Base-by-base conservation (phyloP, 2,329 filamentous ascomycete species). In the Echinosphaeria canescens region DNA sequence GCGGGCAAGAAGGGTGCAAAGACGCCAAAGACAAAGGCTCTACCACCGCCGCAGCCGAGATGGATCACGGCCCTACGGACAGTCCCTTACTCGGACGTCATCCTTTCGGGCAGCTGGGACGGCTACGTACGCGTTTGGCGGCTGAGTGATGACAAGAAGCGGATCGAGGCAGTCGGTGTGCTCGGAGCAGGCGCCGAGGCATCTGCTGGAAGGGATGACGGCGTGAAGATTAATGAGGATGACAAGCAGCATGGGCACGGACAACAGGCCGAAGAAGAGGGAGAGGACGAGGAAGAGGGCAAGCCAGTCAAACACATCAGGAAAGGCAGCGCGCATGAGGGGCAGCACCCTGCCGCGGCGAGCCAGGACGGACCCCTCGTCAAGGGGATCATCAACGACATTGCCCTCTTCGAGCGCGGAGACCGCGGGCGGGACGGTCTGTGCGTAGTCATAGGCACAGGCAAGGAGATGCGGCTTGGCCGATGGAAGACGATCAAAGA, bases 41-140 rank as follows among this genome's bases (percentile, higher is more conserved):
- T n/a, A n/a, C 57, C 74, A 23, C 52, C 62, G 13, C 66, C 73
- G 2, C 64, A 73, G 36, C 79, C 88, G 4, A 63, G 85, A 42
- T 90, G 78, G 62, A 88, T 98, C 46, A 98, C 88, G 2, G 84
- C 85, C 5, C 56, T 98, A 23, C 61, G 72, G 26, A 75, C 80
- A 1, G 62, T 98, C 26, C 85, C 88, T 0, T 93, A 84, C 46
- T 85, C 81, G 5, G 82, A 98, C 41, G 56, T 92, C 27, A 68
- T 98, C 30, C 57, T 98, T 27, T 90, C 73, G 36, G 88, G 85
- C 17, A 92, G 81, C 48, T 98, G 85, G 84, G 88, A 91, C 43
- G 88, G 88, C 3, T 71, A 67, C 47, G 61, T 98, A 30, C 62
- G 85, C 26, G 74, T 74, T 5, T 98, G 88, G 88, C 70, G 63